Evolutionary conservation across 2,329 filamentous ascomycete genomes (phyloP).

Genomic region (Aspergillus costaricaensis): DNA sequence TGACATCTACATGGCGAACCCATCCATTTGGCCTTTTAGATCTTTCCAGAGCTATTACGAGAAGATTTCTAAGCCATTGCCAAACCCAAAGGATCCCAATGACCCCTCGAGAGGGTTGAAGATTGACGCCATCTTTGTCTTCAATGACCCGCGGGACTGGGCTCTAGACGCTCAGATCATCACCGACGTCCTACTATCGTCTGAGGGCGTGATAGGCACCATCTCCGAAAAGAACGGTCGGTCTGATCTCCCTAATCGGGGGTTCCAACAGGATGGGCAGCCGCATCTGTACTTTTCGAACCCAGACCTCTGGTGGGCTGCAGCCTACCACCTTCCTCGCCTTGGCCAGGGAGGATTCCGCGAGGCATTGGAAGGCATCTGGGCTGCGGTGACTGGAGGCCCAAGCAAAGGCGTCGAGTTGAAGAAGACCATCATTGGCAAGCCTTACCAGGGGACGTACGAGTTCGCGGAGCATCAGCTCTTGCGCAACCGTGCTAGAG

Average conservation of each 20-base stretch:
- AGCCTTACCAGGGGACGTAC: conserved; percentile 77
- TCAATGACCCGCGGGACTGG: conserved; percentile 97
- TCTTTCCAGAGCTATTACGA: conserved; percentile 65
- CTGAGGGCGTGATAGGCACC: conserved; percentile 77
- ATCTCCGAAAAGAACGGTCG: conserved; percentile 72
- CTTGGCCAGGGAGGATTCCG: conserved; percentile 91
- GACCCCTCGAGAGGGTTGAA: conserved; percentile 61
- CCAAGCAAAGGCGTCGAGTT: conserved; percentile 56
- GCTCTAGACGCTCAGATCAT: conserved; percentile 85
- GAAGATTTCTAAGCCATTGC: conserved; percentile 40
- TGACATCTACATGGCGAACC: conserved; percentile 75
- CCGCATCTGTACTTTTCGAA: conserved; percentile 86
- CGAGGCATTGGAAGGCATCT: conserved; percentile 77
- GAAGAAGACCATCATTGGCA: conserved; percentile 72
- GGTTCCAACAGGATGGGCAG: conserved; percentile 82
- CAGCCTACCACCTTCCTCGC: conserved; percentile 78
- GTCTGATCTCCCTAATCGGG: conserved; percentile 64
- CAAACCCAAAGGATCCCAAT: conserved; percentile 38
- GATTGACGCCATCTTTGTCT: conserved; percentile 88
- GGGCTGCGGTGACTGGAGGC: conserved; percentile 69
- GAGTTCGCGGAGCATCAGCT: conserved; percentile 78
- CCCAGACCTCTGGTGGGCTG: conserved; percentile 86
- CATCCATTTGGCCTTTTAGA: conserved; percentile 79
- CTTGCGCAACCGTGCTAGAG: conserved; percentile 57
- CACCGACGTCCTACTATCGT: conserved; percentile 77